These are phyloP conservation scores for Caloboletus firmus DNA, from an alignment of 1,284 basidiomycete genomes.

Conservation along the genomic window DNA sequence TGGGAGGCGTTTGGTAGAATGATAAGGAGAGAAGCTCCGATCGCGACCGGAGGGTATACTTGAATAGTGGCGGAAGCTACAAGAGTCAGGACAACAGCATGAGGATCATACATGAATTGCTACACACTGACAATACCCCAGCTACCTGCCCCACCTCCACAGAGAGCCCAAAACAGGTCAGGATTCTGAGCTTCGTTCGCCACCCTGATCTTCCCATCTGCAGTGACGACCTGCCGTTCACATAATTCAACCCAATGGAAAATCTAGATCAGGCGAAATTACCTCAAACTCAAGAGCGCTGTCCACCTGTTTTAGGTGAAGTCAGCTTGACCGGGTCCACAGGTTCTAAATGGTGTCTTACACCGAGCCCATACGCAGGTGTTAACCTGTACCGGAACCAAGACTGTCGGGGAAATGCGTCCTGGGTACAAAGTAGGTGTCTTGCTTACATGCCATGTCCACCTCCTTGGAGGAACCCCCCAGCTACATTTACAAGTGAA, in stretches of 20 bases:
- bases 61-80: conserved; percentile 18
- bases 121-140: conserved; percentile 29
- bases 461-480: conserved; percentile 29
- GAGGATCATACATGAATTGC: no score
- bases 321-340: neutral
- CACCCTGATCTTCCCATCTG: conserved; percentile 16
- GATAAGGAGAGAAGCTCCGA: conserved; percentile 15
- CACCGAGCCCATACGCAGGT: conserved; percentile 22
- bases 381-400: conserved; percentile 6
- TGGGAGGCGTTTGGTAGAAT: conserved; percentile 9
- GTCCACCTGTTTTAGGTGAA: conserved; percentile 9
- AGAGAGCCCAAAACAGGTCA: conserved; percentile 28
- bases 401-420: neutral
- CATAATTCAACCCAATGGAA: neutral
- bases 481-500: conserved; percentile 7
- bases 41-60: conserved; percentile 8
- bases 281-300: conserved; percentile 22
- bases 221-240: conserved; percentile 20
- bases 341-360: conserved; percentile 3
- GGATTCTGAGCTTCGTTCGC: conserved; percentile 24
- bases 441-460: conserved; percentile 22
- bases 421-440: neutral
- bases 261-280: neutral
- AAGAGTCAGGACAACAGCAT: neutral
- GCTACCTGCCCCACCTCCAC: conserved; percentile 27